Conservation (phyloP, 108 stramenopile species). For the Nitzschia putrida region DNA sequence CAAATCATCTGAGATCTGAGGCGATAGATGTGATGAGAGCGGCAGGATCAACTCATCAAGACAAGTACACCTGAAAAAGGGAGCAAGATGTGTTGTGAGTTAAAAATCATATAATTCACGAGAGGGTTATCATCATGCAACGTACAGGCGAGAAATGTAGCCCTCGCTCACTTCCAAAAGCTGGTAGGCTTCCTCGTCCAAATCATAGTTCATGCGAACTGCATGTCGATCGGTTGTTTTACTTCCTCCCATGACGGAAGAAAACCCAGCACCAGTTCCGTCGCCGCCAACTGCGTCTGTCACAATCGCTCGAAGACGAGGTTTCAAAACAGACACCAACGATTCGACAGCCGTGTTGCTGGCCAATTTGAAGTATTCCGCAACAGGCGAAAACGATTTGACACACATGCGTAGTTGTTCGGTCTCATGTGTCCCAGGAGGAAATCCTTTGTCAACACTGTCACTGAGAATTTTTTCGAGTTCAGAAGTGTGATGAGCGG, state of each 20-base stretch:
- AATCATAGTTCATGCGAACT: conserved; percentile 74
- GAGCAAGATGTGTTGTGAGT: neutral
- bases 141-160: conserved; percentile 58
- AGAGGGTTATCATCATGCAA: neutral
- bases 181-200: conserved; percentile 80
- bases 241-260: conserved; percentile 50
- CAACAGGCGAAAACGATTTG: conserved; percentile 58
- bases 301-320: conserved; percentile 75
- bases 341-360: conserved; percentile 64
- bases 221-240: conserved; percentile 38
- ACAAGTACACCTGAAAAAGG: conserved; percentile 48
- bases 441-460: conserved; percentile 66
- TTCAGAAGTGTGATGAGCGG: conserved; percentile 61
- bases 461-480: conserved; percentile 60
- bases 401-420: conserved; percentile 83
- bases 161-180: conserved; percentile 80
- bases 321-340: conserved; percentile 64
- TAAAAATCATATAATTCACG: neutral
- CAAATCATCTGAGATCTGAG: conserved; percentile 64
- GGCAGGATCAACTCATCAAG: conserved; percentile 75
- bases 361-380: conserved; percentile 57
- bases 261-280: conserved; percentile 46
- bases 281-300: conserved; percentile 80
- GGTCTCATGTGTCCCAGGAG: conserved; percentile 61
- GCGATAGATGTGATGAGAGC: conserved; percentile 65